Percentiles rank a stretch among this genome's conserved stretches.
Evolutionary conservation across 2,329 filamentous ascomycete species (phyloP).

Genomic region (Phaeoacremonium minimum): DNA sequence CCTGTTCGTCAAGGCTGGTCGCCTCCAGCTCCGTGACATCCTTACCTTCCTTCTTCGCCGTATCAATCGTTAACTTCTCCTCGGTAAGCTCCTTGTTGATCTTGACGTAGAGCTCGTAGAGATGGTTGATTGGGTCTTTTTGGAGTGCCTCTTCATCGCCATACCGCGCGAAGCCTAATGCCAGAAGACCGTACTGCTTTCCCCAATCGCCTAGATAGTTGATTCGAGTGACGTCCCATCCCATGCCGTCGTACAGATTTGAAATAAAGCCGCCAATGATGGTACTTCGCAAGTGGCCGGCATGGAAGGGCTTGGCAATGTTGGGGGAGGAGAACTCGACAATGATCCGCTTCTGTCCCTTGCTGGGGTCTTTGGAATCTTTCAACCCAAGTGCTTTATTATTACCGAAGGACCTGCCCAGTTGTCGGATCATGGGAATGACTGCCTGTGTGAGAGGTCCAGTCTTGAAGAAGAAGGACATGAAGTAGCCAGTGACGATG

Average conservation of each 20-base stretch:
- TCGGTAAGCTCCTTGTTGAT: slow-evolving; percentile 65
- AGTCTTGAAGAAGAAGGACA: slow-evolving; percentile 79
- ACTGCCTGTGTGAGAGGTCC: slow-evolving; percentile 60
- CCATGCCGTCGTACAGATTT: slow-evolving; percentile 65
- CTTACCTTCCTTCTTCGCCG: slow-evolving; percentile 47
- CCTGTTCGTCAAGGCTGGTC: slow-evolving; percentile 66
- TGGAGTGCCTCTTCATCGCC: slow-evolving; percentile 68
- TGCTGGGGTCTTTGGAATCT: slow-evolving; percentile 55
- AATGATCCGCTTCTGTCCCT: slow-evolving; percentile 62
- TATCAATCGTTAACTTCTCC: slow-evolving; percentile 64
- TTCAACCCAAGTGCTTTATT: slow-evolving; percentile 57
- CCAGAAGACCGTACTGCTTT: slow-evolving; percentile 70
- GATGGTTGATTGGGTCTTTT: slow-evolving; percentile 73
- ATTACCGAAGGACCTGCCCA: slow-evolving; percentile 58
- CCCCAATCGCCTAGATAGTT: slow-evolving; percentile 82
- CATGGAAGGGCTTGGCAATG: slow-evolving; percentile 82
- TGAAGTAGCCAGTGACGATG: slow-evolving; percentile 59
- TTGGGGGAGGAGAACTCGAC: slow-evolving; percentile 85
- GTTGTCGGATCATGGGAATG: slow-evolving; percentile 64
- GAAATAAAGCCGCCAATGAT: slow-evolving; percentile 76
- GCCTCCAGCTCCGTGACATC: slow-evolving; percentile 44
- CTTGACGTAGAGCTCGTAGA: slow-evolving; percentile 77
- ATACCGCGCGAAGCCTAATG: slow-evolving; percentile 70
- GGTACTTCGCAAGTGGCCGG: slow-evolving; percentile 71
- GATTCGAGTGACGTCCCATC: slow-evolving; percentile 70